A percentile compares a stretch with the other conserved stretches of the same genome.
Conservation (phyloP, 257 asterid genomes). For the Fraxinus anomala region DNA sequence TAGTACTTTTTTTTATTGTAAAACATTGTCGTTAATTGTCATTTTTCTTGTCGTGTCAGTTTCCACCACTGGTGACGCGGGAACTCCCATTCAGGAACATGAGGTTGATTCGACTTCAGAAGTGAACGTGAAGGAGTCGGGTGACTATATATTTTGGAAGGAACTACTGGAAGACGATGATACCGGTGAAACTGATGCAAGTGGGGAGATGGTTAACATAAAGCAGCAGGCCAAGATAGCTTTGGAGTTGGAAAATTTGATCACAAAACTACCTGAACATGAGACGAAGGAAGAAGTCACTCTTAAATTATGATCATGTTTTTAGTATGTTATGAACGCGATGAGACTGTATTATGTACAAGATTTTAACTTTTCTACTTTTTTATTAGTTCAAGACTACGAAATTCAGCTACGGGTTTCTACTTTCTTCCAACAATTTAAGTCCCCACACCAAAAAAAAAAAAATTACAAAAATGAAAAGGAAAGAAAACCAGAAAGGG, state of each 20-base stretch:
- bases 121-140: background rate
- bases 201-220: conserved; percentile 12
- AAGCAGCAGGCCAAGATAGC: conserved; percentile 20
- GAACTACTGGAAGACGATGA: conserved; percentile 29
- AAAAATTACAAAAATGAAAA: background rate
- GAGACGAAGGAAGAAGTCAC: background rate
- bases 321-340: background rate
- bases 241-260: conserved; percentile 24
- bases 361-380: no score
- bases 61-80: background rate
- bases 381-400: background rate
- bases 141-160: conserved; percentile 27
- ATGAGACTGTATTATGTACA: no score
- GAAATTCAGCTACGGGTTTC: background rate
- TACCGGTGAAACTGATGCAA: conserved; percentile 12
- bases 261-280: conserved; percentile 14
- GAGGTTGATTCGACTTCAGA: background rate
- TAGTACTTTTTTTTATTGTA: background rate
- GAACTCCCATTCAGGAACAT: background rate
- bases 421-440: background rate
- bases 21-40: background rate
- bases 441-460: background rate
- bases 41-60: background rate
- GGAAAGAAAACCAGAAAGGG: background rate
- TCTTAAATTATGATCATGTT: background rate